A percentile compares a stretch with the other conserved stretches of the same genome.
These are phyloP conservation scores for Asterionellopsis glacialis DNA, from an alignment of 108 stramenopile species.

Conservation along the genomic window DNA sequence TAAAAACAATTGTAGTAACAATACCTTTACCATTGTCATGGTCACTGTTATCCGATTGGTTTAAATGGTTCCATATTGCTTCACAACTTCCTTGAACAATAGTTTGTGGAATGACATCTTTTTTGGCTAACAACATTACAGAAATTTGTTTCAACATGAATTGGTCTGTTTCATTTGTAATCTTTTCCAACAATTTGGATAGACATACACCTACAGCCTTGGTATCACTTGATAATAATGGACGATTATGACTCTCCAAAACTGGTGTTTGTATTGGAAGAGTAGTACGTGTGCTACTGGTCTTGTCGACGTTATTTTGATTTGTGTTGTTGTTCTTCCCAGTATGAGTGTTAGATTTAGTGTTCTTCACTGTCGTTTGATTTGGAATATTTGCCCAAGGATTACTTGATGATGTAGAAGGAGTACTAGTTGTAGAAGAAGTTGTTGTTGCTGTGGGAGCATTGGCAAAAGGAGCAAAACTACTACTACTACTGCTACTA, in stretches of 20 bases:
- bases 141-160: conserved; percentile 16
- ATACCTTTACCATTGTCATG: conserved; percentile 4
- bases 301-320: too few species aligned
- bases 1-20: conserved; percentile 23
- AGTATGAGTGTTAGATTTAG: too few species aligned
- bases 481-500: conserved; percentile 4
- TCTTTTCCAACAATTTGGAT: conserved; percentile 24
- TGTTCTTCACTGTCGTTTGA: conserved; percentile 1
- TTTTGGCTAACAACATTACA: not conserved
- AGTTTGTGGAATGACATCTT: not conserved
- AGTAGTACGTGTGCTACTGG: conserved; percentile 8
- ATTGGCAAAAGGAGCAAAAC: conserved; percentile 22
- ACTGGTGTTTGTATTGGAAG: conserved; percentile 19
- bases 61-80: not conserved
- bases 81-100: not conserved
- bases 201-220: conserved; percentile 42
- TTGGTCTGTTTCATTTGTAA: conserved; percentile 9
- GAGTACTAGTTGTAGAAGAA: conserved; percentile 2
- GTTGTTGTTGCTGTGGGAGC: conserved; percentile 2
- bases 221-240: conserved; percentile 61
- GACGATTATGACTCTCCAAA: conserved; percentile 45
- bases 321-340: too few species aligned
- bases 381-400: conserved; percentile 52
- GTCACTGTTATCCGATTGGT: conserved; percentile 11
- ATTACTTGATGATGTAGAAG: conserved; percentile 24